Evolutionary conservation across 164 flowering plant genomes (phyloP).

Genomic region (Nymphaea colorata): DNA sequence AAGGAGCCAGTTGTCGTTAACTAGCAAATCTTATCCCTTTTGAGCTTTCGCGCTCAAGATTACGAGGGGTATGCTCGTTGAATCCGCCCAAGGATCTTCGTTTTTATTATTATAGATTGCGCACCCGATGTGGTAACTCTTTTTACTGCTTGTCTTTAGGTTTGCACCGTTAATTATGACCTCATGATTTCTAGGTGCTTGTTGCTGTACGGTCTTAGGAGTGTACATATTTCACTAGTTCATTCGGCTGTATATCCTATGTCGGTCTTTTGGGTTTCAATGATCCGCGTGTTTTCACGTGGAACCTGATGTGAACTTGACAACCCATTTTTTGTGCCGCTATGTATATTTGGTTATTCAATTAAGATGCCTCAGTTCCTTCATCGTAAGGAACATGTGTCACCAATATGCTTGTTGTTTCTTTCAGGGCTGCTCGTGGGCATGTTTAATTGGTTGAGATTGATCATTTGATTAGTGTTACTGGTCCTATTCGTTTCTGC

Average conservation of each 20-base stretch:
- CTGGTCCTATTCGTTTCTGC: not conserved
- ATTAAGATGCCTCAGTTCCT: not conserved
- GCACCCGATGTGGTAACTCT: not conserved
- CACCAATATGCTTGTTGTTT: not conserved
- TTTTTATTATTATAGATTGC: not conserved
- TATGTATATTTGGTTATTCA: not conserved
- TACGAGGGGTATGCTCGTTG: not conserved
- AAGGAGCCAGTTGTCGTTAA: conserved; percentile 11
- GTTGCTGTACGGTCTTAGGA: not conserved
- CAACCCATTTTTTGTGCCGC: not conserved
- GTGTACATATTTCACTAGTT: not conserved
- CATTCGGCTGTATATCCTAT: not conserved
- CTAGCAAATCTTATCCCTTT: not conserved
- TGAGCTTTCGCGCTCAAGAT: not conserved
- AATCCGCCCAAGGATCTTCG: not conserved
- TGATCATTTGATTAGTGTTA: not conserved
- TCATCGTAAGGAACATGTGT: not conserved
- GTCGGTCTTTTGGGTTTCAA: not conserved
- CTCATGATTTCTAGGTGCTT: not conserved
- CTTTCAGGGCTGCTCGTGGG: not conserved
- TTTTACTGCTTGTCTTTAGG: not conserved
- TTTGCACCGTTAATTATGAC: too few relatives aligned
- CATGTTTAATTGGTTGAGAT: not conserved
- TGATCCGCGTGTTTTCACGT: not conserved
- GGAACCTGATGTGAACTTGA: not conserved